Conservation (phyloP, 805 yeast species). For the Saccharomycopsis fibuligera region DNA sequence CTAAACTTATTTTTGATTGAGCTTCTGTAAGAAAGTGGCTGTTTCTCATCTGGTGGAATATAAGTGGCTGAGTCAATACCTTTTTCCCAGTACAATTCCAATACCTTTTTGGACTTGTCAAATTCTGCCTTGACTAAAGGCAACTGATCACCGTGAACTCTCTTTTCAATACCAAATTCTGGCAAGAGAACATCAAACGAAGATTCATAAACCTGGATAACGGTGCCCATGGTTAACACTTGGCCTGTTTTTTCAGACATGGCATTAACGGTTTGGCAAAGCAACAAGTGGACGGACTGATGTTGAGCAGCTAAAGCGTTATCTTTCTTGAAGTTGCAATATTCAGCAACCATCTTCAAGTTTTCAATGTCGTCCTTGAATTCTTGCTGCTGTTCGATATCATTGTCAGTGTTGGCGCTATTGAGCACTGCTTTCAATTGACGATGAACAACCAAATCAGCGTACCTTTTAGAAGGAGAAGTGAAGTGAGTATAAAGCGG, state of each 20-base stretch:
- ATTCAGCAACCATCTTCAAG: constrained; percentile 77
- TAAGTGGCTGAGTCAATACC: constrained; percentile 90
- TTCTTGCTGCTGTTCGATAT: no score
- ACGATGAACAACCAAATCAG: constrained; percentile 88
- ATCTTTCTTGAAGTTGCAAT: constrained; percentile 92
- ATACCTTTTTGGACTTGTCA: constrained; percentile 55
- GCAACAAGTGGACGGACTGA: constrained; percentile 81
- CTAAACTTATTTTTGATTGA: constrained; percentile 75
- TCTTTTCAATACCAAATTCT: constrained; percentile 88
- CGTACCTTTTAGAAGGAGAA: constrained; percentile 87
- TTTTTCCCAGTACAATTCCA: constrained; percentile 88
- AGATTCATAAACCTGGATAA: constrained; percentile 89
- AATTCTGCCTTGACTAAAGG: constrained; percentile 91
- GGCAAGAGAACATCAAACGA: constrained; percentile 91
- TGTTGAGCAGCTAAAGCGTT: constrained; percentile 91
- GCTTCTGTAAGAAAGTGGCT: constrained; percentile 66
- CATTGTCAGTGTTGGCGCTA: no score
- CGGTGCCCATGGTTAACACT: constrained; percentile 76
- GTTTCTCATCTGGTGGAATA: constrained; percentile 84
- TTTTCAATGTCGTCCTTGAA: constrained; percentile 56
- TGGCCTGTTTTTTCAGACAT: constrained; percentile 72
- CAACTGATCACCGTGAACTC: constrained; percentile 96
- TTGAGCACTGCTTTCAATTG: constrained; percentile 69
- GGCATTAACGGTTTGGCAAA: constrained; percentile 78
- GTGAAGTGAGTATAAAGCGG: constrained; percentile 91